Percentiles rank a stretch among this genome's conserved stretches.
These are phyloP conservation scores for Dendrobium nobile DNA, from an alignment of 106 monocot genomes.

Conservation along the genomic window DNA sequence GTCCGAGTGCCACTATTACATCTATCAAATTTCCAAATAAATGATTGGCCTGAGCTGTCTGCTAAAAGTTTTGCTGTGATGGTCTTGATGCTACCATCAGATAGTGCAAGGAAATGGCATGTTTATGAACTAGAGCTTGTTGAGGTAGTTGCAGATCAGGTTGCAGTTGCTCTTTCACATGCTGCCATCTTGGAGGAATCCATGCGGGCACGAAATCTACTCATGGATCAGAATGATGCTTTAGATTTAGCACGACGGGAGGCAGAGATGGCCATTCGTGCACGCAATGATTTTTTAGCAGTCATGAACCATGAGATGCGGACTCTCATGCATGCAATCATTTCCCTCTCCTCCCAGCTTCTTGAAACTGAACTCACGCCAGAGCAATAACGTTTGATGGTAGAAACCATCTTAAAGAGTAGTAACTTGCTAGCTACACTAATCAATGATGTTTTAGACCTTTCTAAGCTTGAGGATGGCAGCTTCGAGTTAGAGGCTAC, in stretches of 20 bases:
- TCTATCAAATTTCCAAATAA: conserved; percentile 86
- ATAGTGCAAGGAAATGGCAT: conserved; percentile 92
- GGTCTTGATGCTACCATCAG: conserved; percentile 89
- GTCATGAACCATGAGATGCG: conserved; percentile 98
- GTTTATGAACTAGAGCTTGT: conserved; percentile 83
- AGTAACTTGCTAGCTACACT: conserved; percentile 80
- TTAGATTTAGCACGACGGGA: conserved; percentile 81
- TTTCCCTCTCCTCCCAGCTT: conserved; percentile 69
- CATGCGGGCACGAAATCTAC: conserved; percentile 85
- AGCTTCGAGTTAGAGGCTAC: conserved; percentile 61
- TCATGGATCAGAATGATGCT: conserved; percentile 93
- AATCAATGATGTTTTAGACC: conserved; percentile 85
- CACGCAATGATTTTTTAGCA: conserved; percentile 89
- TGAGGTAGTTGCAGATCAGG: conserved; percentile 97
- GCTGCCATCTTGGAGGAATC: conserved; percentile 96
- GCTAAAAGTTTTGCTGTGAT: conserved; percentile 79
- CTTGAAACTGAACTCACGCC: conserved; percentile 82
- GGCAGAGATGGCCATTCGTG: conserved; percentile 88
- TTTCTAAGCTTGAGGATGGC: conserved; percentile 86
- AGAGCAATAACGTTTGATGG: conserved; percentile 79
- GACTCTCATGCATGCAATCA: conserved; percentile 78
- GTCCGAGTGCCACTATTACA: conserved; percentile 72
- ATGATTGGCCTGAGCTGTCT: conserved; percentile 82
- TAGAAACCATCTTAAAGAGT: conserved; percentile 84
- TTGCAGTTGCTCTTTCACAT: conserved; percentile 96